Percentiles rank a stretch among this genome's conserved stretches.
Evolutionary conservation across 2,329 filamentous ascomycete genomes (phyloP).

Genomic region (Claviceps sp.): DNA sequence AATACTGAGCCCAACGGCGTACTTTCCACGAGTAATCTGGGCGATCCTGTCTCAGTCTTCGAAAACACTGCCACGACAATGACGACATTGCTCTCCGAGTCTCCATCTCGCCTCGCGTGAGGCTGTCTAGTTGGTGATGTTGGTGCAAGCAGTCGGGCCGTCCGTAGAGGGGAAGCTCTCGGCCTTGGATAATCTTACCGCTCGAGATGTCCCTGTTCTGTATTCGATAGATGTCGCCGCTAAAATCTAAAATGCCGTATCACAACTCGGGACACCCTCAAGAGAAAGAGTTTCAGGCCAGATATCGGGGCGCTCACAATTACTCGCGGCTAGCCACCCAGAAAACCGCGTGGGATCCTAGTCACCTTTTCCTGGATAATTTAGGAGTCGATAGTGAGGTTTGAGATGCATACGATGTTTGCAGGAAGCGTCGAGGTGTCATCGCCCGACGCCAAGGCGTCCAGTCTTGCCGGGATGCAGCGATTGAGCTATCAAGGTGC

Average conservation of each 20-base stretch:
- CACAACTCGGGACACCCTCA: neutral
- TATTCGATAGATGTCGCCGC: neutral
- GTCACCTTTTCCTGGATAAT: neutral
- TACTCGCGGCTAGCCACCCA: neutral
- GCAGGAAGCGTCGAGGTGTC: neutral
- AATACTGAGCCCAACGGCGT: neutral
- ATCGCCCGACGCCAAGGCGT: neutral
- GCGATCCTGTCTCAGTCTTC: neutral
- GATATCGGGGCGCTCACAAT: neutral
- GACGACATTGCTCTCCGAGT: neutral
- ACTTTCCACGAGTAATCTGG: neutral
- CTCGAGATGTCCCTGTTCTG: neutral
- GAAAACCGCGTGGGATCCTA: neutral
- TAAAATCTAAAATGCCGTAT: neutral
- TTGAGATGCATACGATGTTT: neutral
- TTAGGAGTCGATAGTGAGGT: neutral
- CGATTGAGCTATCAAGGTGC: neutral
- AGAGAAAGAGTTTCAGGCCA: neutral
- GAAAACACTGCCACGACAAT: neutral
- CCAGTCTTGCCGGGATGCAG: too few relatives aligned
- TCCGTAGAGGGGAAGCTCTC: neutral
- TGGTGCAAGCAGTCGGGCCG: neutral
- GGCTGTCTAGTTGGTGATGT: neutral
- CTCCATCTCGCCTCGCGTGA: neutral
- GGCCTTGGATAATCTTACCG: neutral